Percentiles rank a stretch among this genome's conserved stretches.
These are phyloP conservation scores for Picea abies DNA, from an alignment of 83 land plant genomes.

Conservation along the genomic window DNA sequence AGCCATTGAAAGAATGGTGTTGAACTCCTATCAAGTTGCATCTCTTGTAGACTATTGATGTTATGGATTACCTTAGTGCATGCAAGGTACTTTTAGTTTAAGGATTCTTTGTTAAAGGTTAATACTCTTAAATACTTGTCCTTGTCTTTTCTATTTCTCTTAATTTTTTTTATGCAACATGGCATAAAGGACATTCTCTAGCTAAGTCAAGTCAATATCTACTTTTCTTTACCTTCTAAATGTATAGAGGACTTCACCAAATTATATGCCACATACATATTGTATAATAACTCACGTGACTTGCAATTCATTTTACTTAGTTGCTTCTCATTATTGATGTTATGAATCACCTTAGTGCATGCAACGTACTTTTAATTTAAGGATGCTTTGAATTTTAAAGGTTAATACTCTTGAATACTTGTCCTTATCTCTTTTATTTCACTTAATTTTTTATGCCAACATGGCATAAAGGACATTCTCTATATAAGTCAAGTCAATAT, in stretches of 20 bases:
- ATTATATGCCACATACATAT: conserved; percentile 82
- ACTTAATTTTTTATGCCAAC: no score
- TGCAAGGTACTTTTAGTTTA: conserved; percentile 72
- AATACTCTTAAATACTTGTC: background rate
- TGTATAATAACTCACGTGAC: conserved; percentile 80
- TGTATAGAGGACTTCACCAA: conserved; percentile 71
- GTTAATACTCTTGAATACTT: no score
- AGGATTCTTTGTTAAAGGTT: background rate
- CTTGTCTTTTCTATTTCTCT: background rate
- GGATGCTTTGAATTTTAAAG: no score
- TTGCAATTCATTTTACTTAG: conserved; percentile 56
- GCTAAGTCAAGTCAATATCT: conserved; percentile 92
- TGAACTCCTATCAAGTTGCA: conserved; percentile 89
- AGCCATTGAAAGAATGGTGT: conserved; percentile 86
- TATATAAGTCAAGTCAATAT: no score
- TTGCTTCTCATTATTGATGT: no score
- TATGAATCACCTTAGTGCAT: no score
- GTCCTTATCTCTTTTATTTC: no score
- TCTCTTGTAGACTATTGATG: conserved; percentile 58
- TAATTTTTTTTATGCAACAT: conserved; percentile 53
- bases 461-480: conserved; percentile 86
- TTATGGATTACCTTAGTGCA: conserved; percentile 93
- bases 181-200: conserved; percentile 82
- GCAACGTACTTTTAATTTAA: no score
- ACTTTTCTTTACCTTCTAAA: conserved; percentile 88